Conservation (phyloP, 352 stramenopile genomes). For the Phytophthora multivora region DNA sequence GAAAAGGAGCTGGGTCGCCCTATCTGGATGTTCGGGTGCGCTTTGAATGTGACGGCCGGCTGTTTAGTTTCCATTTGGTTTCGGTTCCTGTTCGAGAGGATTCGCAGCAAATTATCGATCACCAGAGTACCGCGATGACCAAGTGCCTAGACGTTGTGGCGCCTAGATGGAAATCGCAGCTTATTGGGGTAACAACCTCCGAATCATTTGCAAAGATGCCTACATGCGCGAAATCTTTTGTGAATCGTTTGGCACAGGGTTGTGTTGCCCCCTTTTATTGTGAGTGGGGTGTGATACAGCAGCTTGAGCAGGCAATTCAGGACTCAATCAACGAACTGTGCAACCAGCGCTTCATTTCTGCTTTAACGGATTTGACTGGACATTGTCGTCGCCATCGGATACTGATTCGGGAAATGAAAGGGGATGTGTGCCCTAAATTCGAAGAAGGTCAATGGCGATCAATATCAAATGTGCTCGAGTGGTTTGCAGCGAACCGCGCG, state of each 20-base stretch:
- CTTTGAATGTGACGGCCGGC: conserved; percentile 24
- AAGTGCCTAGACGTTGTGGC: conserved; percentile 34
- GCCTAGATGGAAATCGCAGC: conserved; percentile 22
- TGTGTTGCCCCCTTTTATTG: conserved; percentile 24
- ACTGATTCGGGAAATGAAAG: conserved; percentile 34
- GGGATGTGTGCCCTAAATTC: conserved; percentile 31
- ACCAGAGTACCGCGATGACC: conserved; percentile 19
- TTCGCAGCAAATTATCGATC: conserved; percentile 17
- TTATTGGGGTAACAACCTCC: conserved; percentile 26
- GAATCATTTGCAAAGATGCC: conserved; percentile 21
- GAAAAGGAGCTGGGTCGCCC: conserved; percentile 19
- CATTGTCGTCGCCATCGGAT: conserved; percentile 27
- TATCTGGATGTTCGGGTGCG: conserved; percentile 33
- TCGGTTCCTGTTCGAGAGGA: conserved; percentile 31
- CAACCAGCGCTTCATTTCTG: conserved; percentile 26
- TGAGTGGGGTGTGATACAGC: conserved; percentile 18
- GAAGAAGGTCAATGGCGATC: conserved; percentile 31
- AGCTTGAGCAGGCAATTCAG: conserved; percentile 30
- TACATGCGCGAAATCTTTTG: conserved; percentile 8
- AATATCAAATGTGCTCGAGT: conserved; percentile 24
- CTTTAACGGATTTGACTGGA: conserved; percentile 18
- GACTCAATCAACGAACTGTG: conserved; percentile 26
- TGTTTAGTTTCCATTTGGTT: conserved; percentile 36
- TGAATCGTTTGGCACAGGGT: conserved; percentile 16
- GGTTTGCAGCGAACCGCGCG: conserved; percentile 20